phyloP scores from a whole-genome alignment of 768 basidiomycete species.

The Cubamyces lactineus region DNA sequence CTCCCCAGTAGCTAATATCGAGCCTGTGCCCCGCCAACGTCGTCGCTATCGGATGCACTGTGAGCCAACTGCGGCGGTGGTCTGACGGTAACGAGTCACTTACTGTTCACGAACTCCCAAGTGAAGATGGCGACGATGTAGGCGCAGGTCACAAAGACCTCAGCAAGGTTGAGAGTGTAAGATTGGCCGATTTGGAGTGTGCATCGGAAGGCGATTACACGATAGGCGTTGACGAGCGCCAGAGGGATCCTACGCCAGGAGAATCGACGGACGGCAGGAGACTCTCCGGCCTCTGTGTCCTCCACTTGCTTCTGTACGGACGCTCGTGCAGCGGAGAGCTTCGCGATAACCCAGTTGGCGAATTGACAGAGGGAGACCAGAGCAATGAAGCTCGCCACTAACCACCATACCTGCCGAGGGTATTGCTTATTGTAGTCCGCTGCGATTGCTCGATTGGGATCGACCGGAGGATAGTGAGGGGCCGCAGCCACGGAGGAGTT shows the following conservation, averaged over 20 bases:
- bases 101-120: slow-evolving; percentile 35
- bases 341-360: slow-evolving; percentile 24
- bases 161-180: slow-evolving; percentile 41
- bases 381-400: slow-evolving; percentile 46
- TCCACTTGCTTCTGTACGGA: neutral
- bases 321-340: neutral
- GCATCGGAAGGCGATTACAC: slow-evolving; percentile 38
- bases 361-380: slow-evolving; percentile 43
- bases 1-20: slow-evolving; percentile 31
- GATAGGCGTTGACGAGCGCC: slow-evolving; percentile 34
- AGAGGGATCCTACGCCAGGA: slow-evolving; percentile 29
- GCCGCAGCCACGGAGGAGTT: neutral
- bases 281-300: slow-evolving; percentile 16
- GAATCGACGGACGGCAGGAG: slow-evolving; percentile 6
- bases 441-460: slow-evolving; percentile 9
- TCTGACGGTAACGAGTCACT: slow-evolving; percentile 4
- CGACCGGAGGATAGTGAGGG: neutral
- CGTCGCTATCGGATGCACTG: slow-evolving; percentile 26
- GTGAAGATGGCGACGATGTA: slow-evolving; percentile 39
- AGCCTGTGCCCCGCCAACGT: slow-evolving; percentile 27
- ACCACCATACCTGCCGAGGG: slow-evolving; percentile 47
- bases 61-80: neutral
- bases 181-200: slow-evolving; percentile 36
- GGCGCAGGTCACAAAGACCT: slow-evolving; percentile 39
- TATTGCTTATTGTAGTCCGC: slow-evolving; percentile 29